phyloP scores from a whole-genome alignment of 116 monocot species.

The Dioscorea cayenensis region DNA sequence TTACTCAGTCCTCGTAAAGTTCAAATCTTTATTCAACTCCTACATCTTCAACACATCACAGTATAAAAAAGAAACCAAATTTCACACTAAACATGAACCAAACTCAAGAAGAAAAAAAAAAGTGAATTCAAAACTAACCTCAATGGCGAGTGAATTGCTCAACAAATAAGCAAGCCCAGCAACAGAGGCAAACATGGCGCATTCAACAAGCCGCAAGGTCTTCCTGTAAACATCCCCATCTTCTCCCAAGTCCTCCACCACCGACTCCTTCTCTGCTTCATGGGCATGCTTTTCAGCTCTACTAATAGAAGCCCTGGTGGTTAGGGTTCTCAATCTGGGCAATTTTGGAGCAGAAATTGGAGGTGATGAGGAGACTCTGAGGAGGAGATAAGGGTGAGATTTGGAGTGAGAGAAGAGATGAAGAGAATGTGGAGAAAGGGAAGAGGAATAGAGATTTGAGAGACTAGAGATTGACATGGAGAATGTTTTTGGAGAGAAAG shows the following conservation, averaged over 20 bases:
- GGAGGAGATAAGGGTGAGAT: neutral
- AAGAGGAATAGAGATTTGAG: neutral
- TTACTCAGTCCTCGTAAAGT: too few species aligned
- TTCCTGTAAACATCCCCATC: constrained; percentile 32
- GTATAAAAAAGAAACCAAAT: neutral
- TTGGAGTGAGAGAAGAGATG: too few species aligned
- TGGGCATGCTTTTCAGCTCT: neutral
- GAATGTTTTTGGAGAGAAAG: too few species aligned
- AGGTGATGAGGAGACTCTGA: neutral
- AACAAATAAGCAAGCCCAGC: constrained; percentile 26
- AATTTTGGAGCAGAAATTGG: neutral
- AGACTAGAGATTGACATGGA: neutral
- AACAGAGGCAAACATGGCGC: constrained; percentile 46
- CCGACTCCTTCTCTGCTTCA: neutral
- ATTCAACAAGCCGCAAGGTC: constrained; percentile 42
- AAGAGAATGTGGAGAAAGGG: neutral
- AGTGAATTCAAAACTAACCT: constrained; percentile 3
- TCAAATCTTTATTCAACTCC: too few species aligned
- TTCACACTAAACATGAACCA: neutral
- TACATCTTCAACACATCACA: neutral
- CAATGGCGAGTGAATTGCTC: constrained; percentile 38
- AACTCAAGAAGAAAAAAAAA: neutral
- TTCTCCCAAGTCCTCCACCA: constrained; percentile 17
- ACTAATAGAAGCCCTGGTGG: constrained; percentile 1
- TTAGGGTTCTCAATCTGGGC: neutral